These are phyloP conservation scores for Solanum sejunctum DNA, from an alignment of 257 asterid genomes.

Conservation along the genomic window DNA sequence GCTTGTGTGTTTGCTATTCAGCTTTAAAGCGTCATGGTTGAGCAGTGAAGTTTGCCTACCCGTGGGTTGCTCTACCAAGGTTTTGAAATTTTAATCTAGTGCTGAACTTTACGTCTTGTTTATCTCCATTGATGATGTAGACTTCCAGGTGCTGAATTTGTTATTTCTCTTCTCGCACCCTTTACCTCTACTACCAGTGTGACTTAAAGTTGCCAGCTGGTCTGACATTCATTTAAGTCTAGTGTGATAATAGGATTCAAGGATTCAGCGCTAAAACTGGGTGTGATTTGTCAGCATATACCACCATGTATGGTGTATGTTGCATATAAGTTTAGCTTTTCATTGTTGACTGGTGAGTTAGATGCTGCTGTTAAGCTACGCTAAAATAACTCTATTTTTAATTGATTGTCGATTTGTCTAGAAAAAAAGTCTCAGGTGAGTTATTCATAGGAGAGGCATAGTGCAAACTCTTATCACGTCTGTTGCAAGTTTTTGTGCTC, in stretches of 20 bases:
- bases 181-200: background rate
- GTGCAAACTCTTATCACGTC: background rate
- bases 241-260: background rate
- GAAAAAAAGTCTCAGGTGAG: background rate
- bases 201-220: background rate
- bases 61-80: background rate
- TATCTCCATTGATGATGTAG: background rate
- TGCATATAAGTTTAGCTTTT: background rate
- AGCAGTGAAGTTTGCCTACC: background rate
- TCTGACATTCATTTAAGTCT: background rate
- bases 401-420: background rate
- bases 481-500: background rate
- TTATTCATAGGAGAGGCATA: background rate
- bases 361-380: background rate
- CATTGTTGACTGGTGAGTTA: background rate
- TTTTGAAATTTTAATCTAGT: background rate
- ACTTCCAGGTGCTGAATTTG: background rate
- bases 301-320: background rate
- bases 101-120: background rate
- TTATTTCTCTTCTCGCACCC: background rate
- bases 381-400: background rate
- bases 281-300: background rate
- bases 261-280: background rate
- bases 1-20: background rate
- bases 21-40: background rate